phyloP scores from a whole-genome alignment of 2,329 filamentous ascomycete species.

The Fusarium pilosicola region DNA sequence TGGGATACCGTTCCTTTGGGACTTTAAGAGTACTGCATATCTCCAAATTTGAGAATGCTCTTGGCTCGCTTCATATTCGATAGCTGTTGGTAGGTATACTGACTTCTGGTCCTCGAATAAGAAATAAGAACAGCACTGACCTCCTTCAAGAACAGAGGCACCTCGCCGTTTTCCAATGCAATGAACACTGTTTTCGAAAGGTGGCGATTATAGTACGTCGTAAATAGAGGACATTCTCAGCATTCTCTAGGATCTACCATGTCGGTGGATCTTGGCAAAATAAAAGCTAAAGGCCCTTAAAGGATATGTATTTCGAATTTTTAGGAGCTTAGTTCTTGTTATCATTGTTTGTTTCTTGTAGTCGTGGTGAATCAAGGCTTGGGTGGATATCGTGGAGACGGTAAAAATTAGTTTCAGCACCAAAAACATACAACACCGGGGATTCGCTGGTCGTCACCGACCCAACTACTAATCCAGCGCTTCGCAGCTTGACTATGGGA shows the following conservation, averaged over 20 bases:
- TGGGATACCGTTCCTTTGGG: rapidly evolving
- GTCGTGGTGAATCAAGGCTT: not conserved
- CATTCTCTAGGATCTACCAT: too few species aligned
- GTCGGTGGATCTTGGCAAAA: too few species aligned
- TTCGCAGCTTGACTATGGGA: slow-evolving; percentile 8
- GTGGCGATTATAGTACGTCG: too few species aligned
- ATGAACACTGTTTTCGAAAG: too few species aligned
- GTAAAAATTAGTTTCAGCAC: not conserved
- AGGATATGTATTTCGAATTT: rapidly evolving
- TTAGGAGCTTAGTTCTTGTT: not conserved
- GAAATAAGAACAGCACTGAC: too few species aligned
- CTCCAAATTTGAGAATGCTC: rapidly evolving
- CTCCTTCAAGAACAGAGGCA: too few species aligned
- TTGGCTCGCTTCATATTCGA: rapidly evolving
- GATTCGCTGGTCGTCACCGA: slow-evolving; percentile 13
- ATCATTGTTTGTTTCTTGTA: not conserved
- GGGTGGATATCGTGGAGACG: not conserved
- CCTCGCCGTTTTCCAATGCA: too few species aligned
- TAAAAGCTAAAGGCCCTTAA: rapidly evolving
- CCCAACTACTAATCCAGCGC: slow-evolving; percentile 9
- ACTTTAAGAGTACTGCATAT: not conserved
- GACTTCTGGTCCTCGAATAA: too few species aligned
- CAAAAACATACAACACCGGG: slow-evolving; percentile 11
- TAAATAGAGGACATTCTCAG: too few species aligned
- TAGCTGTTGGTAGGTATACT: rapidly evolving